phyloP scores from a whole-genome alignment of 2,329 filamentous ascomycete species.

The Dothideomycetes sp. region DNA sequence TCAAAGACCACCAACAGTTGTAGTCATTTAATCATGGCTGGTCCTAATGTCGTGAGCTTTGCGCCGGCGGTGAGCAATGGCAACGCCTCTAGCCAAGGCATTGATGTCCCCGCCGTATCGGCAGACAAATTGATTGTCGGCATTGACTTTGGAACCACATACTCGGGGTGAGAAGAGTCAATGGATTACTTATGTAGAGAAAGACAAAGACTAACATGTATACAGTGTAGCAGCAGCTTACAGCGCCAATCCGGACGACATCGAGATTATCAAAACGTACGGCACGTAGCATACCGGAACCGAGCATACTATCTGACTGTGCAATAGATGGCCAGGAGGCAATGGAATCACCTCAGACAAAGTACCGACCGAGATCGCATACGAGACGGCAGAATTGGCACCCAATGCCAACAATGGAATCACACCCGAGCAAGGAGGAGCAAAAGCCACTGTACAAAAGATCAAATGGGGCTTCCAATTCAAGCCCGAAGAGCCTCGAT shows the following conservation, averaged over 20 bases:
- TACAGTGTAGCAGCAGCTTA: constrained; percentile 60
- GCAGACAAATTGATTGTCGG: constrained; percentile 47
- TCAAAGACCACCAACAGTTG: no score
- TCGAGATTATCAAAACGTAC: constrained; percentile 69
- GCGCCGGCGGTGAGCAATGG: background rate
- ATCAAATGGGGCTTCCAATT: constrained; percentile 78
- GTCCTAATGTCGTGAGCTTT: constrained; percentile 7
- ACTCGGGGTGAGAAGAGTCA: constrained; percentile 35
- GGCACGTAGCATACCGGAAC: background rate
- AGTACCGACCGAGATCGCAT: constrained; percentile 70
- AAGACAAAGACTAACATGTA: background rate
- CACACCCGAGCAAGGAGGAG: constrained; percentile 14
- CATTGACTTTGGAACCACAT: constrained; percentile 75
- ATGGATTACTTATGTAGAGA: background rate
- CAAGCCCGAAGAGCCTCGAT: constrained; percentile 63
- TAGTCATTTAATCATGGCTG: constrained; percentile 1
- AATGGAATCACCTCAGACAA: constrained; percentile 83
- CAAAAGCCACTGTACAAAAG: constrained; percentile 16
- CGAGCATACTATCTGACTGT: background rate
- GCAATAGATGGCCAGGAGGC: constrained; percentile 60
- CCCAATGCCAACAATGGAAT: background rate
- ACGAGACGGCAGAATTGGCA: constrained; percentile 22
- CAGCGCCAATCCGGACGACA: constrained; percentile 56
- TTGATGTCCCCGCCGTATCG: background rate
- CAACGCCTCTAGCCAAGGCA: constrained; percentile 3